These are phyloP conservation scores for Crotalaria pallida DNA, from an alignment of 306 rosid species.

Conservation along the genomic window DNA sequence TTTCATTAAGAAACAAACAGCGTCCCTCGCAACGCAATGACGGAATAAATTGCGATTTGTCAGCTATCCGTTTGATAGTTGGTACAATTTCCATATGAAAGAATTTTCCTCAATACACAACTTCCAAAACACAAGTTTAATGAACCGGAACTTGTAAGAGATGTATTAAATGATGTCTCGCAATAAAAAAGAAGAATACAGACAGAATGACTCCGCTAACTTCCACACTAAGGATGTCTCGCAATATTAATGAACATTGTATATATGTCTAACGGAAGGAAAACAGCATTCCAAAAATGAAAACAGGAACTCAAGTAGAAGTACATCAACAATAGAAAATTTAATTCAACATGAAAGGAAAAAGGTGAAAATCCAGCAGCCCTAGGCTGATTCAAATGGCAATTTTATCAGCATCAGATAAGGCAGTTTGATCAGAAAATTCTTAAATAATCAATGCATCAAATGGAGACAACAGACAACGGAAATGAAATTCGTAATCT, in stretches of 20 bases:
- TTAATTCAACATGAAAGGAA: neutral
- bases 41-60: neutral
- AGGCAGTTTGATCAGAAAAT: neutral
- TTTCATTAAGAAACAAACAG: slow-evolving; percentile 12
- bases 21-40: neutral
- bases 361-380: neutral
- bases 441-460: slow-evolving; percentile 22
- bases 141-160: slow-evolving; percentile 5
- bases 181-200: slow-evolving; percentile 3
- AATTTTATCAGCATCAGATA: slow-evolving; percentile 1
- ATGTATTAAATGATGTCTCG: slow-evolving; percentile 7
- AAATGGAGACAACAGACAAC: neutral
- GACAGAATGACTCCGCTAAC: slow-evolving; percentile 7
- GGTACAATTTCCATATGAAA: slow-evolving; percentile 13
- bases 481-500: slow-evolving; percentile 1
- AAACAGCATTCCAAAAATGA: slow-evolving; percentile 12
- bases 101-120: slow-evolving; percentile 10
- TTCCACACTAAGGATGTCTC: no score
- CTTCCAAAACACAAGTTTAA: neutral
- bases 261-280: neutral
- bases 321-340: neutral
- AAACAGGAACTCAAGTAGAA: neutral
- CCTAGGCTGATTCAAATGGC: slow-evolving; percentile 1
- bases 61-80: slow-evolving; percentile 18
- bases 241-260: neutral